A percentile compares a stretch with the other conserved stretches of the same genome.
phyloP scores from a whole-genome alignment of 352 stramenopile genomes.

The Phytophthora colocasiae region DNA sequence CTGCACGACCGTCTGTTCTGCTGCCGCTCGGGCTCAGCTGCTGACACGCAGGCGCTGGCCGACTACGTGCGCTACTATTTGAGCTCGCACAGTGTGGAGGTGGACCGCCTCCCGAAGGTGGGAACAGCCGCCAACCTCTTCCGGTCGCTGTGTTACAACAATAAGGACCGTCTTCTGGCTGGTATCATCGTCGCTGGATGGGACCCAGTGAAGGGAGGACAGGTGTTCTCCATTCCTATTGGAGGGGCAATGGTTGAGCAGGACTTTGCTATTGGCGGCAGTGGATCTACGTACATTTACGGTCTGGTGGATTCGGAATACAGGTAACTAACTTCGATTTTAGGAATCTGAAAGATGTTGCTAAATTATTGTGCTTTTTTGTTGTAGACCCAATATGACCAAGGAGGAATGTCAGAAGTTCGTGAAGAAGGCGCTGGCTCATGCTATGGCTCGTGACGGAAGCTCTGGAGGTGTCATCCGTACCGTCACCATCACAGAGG shows the following conservation, averaged over 20 bases:
- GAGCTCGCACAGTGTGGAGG: conserved; percentile 74
- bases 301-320: conserved; percentile 96
- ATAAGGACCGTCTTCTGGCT: conserved; percentile 96
- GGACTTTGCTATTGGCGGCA: conserved; percentile 97
- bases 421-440: conserved; percentile 95
- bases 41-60: conserved; percentile 95
- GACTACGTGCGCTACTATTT: conserved; percentile 89
- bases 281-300: conserved; percentile 98
- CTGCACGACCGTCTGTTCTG: conserved; percentile 98
- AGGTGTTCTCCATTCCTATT: conserved; percentile 97
- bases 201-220: conserved; percentile 95
- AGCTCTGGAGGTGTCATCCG: conserved; percentile 98
- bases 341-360: neutral
- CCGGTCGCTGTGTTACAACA: conserved; percentile 96
- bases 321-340: conserved; percentile 46
- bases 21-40: conserved; percentile 97
- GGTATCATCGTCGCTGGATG: conserved; percentile 99
- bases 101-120: conserved; percentile 94
- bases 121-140: conserved; percentile 98
- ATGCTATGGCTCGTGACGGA: conserved; percentile 99
- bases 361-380: neutral
- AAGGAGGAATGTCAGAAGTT: conserved; percentile 96
- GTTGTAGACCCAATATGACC: conserved; percentile 92
- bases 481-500: conserved; percentile 94
- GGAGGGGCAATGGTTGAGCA: conserved; percentile 97